Base-by-base conservation (phyloP, 108 stramenopile genomes). In the Fistulifera solaris region DNA sequence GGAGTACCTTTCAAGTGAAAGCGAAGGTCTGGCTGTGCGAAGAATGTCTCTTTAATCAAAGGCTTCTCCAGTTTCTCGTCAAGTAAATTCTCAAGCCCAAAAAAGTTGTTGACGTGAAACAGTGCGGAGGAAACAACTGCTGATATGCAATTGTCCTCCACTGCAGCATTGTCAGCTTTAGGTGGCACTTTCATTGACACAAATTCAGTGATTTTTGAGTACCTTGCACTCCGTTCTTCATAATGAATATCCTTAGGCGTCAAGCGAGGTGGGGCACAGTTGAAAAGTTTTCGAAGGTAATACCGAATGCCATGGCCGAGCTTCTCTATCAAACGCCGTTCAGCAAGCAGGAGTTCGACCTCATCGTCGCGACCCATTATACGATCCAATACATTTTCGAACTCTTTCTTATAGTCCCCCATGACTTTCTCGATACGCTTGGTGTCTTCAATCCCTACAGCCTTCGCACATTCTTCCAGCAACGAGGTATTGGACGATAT, bases 231-330 rank as follows among this genome's bases (percentile, higher is more conserved):
- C 41, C 56, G 35, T 11, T 44, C 16, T 22, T 23, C 41, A 40
- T 57, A 57, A 1, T 17, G 13, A 21, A 24, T 2, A 43, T 57
- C 56, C 35, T 42, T 22, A 5, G 56, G 42, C 4, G 42, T 21
- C 7, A 42, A n/a, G 21, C 56, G 41, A 4, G 56, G 56, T 2
- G 56, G 56, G 1, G 41, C 25, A 13, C 18, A 22, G 8, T 24
- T 38, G 11, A 57, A 40, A 2, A 57, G 15, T 11, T 23, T 24
- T 22, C 56, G 56, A 2, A 57, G 56, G 11, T 57, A 23, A 19
- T 27, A 44, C 3, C 56, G 40, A 6, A 57, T 23, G 7, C 40
- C 56, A 13, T 43, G 56, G 8, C 56, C 56, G 5, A 57, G 28
- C 19, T 35, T 21, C 5, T 54, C 53, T 1, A 35, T 35, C n/a